Base-by-base conservation (phyloP, 371 early-diverging fungal species). In the Nematocida ironsii region DNA sequence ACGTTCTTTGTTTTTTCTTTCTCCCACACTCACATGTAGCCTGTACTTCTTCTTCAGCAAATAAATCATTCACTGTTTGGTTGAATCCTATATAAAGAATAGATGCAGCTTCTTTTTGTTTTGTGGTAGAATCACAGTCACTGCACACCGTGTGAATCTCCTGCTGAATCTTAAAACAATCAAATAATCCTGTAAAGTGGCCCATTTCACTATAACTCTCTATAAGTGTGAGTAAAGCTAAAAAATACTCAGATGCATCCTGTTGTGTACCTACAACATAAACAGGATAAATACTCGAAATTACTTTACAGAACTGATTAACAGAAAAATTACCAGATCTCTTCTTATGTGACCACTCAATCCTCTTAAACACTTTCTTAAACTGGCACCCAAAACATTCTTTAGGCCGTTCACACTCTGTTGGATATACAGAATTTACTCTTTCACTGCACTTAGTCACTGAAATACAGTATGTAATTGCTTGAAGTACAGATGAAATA, bases 301-400 rank as follows among this genome's bases (percentile, higher is more conserved):
- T 76, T n/a, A 84, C 68, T 16, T 57, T 40, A 18, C 76, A 67
- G n/a, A 75, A 39, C 9, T 20, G 16, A 16, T 54, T 44, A 7
- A 75, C 64, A 5, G 68, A 75, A 47, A 75, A 75, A 13, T 9
- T 39, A 6, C n/a, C 40, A n/a, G 33, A 18, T 9, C 11, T 50
- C 40, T 73, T 33, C 44, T 20, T 74, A 39, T 66, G 62, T 70
- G 68, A 66, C 7, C 5, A 18, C 18, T 40, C 55, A 39, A 74
- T n/a, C 23, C 50, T 44, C 20, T 39, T 39, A 66, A 74, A 18
- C 62, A 74, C 76, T 42, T 80, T 72, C 47, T 82, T 67, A 18
- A 82, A 42, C 72, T 87, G 87, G 72, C 87, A 87, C 44, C 61
- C 72, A 75, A 87, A 72, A 62, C 87, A 87, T 11, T 75, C 56